These are phyloP conservation scores for Amesomyces nigricolor DNA, from an alignment of 2,329 filamentous ascomycete genomes.

Conservation along the genomic window DNA sequence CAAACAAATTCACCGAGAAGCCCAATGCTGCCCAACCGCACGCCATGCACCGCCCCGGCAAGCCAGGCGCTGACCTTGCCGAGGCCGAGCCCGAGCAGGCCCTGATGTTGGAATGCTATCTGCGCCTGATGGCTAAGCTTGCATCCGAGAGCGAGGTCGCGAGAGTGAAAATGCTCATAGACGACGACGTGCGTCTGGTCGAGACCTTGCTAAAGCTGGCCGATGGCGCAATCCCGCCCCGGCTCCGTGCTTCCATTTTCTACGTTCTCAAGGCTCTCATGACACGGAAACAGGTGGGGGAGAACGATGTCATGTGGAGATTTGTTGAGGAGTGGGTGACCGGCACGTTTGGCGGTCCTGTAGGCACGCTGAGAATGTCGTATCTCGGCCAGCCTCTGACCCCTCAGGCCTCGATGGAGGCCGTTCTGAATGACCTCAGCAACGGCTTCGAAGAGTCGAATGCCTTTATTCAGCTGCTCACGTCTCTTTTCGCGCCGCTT, in stretches of 20 bases:
- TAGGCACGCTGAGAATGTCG: constrained; percentile 29
- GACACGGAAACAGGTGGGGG: constrained; percentile 61
- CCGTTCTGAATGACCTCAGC: constrained; percentile 68
- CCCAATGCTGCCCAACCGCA: constrained; percentile 50
- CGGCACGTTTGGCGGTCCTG: constrained; percentile 44
- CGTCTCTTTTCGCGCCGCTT: constrained; percentile 63
- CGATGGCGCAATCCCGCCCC: constrained; percentile 67
- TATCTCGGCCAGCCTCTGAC: constrained; percentile 19
- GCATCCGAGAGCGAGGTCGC: constrained; percentile 67
- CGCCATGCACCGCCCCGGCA: constrained; percentile 48
- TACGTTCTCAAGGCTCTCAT: constrained; percentile 70
- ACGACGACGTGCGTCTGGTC: constrained; percentile 59
- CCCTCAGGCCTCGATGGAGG: constrained; percentile 46
- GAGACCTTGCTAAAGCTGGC: constrained; percentile 74
- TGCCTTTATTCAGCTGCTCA: constrained; percentile 74
- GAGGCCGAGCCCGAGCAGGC: constrained; percentile 85
- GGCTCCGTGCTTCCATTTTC: constrained; percentile 79
- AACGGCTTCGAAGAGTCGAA: constrained; percentile 79
- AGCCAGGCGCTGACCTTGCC: constrained; percentile 59
- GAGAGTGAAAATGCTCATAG: constrained; percentile 65
- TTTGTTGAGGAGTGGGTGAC: constrained; percentile 75
- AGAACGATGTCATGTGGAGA: constrained; percentile 72
- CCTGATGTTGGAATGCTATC: constrained; percentile 94
- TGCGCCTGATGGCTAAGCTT: constrained; percentile 80
- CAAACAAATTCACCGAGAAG: constrained; percentile 69